Conservation (phyloP, 2,329 filamentous ascomycete genomes). For the Leptoxyphium fumago region DNA sequence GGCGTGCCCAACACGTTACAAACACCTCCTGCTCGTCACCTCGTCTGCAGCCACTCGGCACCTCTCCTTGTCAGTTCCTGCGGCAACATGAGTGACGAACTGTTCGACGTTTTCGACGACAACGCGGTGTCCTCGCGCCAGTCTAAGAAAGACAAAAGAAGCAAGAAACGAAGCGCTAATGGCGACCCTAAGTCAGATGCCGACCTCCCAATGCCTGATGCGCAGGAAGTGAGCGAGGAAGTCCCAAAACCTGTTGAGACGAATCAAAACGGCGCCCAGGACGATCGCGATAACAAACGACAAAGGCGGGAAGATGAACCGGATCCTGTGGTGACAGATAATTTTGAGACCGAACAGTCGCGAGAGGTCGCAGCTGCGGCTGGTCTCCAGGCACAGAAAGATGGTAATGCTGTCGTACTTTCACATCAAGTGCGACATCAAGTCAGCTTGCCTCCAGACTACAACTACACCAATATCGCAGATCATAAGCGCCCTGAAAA, state of each 20-base stretch:
- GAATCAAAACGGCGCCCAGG: constrained; percentile 24
- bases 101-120: constrained; percentile 22
- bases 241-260: constrained; percentile 28
- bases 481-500: constrained; percentile 81
- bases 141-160: constrained; percentile 24
- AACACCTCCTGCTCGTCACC: too few relatives aligned
- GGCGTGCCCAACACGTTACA: too few relatives aligned
- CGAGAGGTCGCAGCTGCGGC: constrained; percentile 73
- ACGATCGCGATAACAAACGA: constrained; percentile 45
- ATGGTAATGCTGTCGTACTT: constrained; percentile 59
- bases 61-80: too few relatives aligned
- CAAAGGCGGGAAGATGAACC: constrained; percentile 49
- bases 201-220: constrained; percentile 1
- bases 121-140: constrained; percentile 8
- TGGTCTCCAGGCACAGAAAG: constrained; percentile 48
- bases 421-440: constrained; percentile 98
- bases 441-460: constrained; percentile 84
- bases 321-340: constrained; percentile 76
- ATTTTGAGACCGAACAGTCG: constrained; percentile 88
- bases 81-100: constrained; percentile 10
- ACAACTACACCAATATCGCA: constrained; percentile 74
- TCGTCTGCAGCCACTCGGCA: too few relatives aligned
- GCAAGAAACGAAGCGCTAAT: constrained; percentile 54
- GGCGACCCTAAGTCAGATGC: constrained; percentile 3
- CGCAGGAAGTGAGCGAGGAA: constrained; percentile 13